Evolutionary conservation across 257 asterid genomes (phyloP).

Genomic region (Solanum peruvianum): DNA sequence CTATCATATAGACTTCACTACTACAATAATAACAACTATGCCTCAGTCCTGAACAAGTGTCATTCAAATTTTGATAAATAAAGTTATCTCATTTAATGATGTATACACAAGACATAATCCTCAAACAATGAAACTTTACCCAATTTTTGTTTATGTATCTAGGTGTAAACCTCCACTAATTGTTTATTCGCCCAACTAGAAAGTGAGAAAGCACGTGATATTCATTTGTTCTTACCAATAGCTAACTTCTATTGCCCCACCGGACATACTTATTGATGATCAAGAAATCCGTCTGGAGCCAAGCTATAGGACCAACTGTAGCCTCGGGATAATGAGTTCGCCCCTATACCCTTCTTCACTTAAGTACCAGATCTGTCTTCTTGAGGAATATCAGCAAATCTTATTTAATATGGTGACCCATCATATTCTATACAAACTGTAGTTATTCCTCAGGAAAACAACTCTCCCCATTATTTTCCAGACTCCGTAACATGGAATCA

Average conservation of each 20-base stretch:
- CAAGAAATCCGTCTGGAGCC: not conserved
- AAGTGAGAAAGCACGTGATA: not conserved
- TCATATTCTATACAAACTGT: not conserved
- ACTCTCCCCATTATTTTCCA: not conserved
- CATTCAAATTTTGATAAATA: not conserved
- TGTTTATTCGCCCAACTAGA: not conserved
- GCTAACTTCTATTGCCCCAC: not conserved
- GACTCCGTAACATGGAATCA: not conserved
- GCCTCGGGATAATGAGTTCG: not conserved
- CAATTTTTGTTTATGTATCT: not conserved
- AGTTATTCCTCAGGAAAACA: not conserved
- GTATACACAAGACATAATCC: not conserved
- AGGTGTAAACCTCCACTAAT: not conserved
- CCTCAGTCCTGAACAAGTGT: not conserved
- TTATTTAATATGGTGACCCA: not conserved
- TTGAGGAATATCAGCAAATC: not conserved
- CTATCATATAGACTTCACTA: not conserved
- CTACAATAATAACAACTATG: not conserved
- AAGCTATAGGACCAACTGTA: not conserved
- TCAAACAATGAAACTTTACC: not conserved
- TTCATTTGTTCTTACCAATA: not conserved
- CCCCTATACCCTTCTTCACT: not conserved
- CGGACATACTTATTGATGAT: not conserved
- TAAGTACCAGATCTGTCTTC: not conserved
- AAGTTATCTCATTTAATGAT: not conserved